These are phyloP conservation scores for Warburgia ugandensis DNA, from an alignment of 164 flowering plant genomes.

Conservation along the genomic window DNA sequence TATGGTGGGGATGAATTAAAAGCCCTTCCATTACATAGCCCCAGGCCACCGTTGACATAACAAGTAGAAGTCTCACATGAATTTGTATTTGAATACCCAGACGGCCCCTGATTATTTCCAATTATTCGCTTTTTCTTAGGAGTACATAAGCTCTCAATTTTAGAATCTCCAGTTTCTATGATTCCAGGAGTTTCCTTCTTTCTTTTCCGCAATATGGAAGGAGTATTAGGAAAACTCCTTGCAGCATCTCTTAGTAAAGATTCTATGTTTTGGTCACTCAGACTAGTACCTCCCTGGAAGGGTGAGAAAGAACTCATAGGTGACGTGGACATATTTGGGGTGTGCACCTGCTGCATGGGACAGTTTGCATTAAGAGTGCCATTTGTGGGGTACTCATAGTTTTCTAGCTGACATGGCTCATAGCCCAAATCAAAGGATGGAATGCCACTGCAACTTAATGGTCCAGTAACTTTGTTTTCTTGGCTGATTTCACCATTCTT, in stretches of 20 bases:
- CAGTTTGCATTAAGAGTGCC: no score
- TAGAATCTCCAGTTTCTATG: no score
- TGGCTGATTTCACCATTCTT: no score
- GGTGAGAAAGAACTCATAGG: conserved; percentile 62
- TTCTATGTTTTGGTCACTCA: conserved; percentile 42
- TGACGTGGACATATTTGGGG: conserved; percentile 25
- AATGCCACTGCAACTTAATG: no score
- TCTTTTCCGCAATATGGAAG: conserved; percentile 83
- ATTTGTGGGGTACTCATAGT: no score
- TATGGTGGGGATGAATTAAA: neutral
- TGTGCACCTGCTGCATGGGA: conserved; percentile 23
- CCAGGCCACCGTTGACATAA: neutral
- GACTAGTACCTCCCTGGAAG: conserved; percentile 29
- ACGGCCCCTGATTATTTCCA: no score
- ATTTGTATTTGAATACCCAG: neutral
- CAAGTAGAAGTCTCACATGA: neutral
- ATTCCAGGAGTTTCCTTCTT: conserved; percentile 28
- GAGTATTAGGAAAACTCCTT: conserved; percentile 68
- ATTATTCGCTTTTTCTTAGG: no score
- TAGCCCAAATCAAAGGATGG: no score
- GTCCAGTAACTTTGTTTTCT: no score
- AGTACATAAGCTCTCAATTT: no score
- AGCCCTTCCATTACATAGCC: neutral
- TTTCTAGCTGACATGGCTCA: no score
- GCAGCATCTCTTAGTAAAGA: conserved; percentile 78